These are phyloP conservation scores for Ramaria sp. DNA, from an alignment of 768 basidiomycete species.

Conservation along the genomic window DNA sequence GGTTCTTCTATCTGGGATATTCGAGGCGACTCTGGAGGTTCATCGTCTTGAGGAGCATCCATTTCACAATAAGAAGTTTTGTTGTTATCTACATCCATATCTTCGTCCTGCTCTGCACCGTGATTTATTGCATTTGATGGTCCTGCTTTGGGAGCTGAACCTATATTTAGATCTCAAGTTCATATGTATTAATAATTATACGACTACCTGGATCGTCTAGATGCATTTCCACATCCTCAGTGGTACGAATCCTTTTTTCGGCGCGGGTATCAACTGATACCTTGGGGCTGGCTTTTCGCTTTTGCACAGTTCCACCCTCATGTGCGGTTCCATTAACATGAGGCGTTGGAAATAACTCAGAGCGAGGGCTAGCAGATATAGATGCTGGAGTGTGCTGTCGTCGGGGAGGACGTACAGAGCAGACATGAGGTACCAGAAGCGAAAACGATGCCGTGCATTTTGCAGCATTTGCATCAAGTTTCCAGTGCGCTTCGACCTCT, in stretches of 20 bases:
- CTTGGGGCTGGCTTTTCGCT: slow-evolving; percentile 43
- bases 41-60: not conserved
- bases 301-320: slow-evolving; percentile 18
- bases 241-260: slow-evolving; percentile 42
- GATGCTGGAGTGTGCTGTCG: slow-evolving; percentile 7
- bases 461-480: slow-evolving; percentile 43
- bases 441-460: slow-evolving; percentile 67
- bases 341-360: slow-evolving; percentile 8
- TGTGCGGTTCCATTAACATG: slow-evolving; percentile 8
- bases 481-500: slow-evolving; percentile 81
- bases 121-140: not conserved
- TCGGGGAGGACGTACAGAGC: slow-evolving; percentile 27
- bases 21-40: not conserved
- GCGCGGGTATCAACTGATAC: slow-evolving; percentile 36
- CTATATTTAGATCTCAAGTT: not conserved
- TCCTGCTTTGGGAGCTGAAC: not conserved
- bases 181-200: not conserved
- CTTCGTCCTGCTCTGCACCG: not conserved
- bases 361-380: slow-evolving; percentile 8
- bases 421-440: slow-evolving; percentile 64
- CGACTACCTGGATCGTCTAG: not conserved
- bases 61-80: not conserved
- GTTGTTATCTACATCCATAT: not conserved
- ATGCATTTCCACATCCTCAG: slow-evolving; percentile 2
- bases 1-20: not conserved